Evolutionary conservation across 176 grass and related monocot species (phyloP).

Genomic region (Rhynchospora pubera): DNA sequence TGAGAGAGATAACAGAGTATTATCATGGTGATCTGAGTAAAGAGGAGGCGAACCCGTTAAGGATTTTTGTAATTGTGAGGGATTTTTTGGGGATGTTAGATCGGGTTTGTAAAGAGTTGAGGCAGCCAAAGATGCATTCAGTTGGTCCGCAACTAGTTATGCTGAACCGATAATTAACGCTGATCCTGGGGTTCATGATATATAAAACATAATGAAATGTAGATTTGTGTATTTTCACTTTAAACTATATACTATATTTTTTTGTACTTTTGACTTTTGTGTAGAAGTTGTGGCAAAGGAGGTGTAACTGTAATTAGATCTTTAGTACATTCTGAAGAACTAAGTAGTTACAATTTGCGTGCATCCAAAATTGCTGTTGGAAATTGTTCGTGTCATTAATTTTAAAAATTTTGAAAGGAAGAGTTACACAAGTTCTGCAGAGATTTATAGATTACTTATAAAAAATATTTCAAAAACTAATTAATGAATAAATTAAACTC

Average conservation of each 20-base stretch:
- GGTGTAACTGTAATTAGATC: constrained; percentile 6
- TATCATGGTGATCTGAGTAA: constrained; percentile 85
- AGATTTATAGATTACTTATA: no score
- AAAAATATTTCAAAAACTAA: no score
- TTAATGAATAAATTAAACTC: no score
- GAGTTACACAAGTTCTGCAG: no score
- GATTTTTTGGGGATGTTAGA: constrained; percentile 84
- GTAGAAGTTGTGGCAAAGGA: neutral
- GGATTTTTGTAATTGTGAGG: constrained; percentile 91
- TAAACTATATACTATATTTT: neutral
- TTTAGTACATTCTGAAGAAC: neutral
- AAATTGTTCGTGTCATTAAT: no score
- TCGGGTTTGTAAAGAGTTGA: constrained; percentile 72
- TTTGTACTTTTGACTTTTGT: neutral
- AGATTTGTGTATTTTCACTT: neutral
- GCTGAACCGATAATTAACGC: neutral
- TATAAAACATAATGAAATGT: neutral
- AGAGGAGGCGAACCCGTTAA: constrained; percentile 74
- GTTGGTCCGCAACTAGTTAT: constrained; percentile 30
- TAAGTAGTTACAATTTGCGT: neutral
- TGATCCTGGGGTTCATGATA: neutral
- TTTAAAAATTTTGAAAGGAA: no score
- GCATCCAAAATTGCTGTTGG: neutral
- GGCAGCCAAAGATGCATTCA: constrained; percentile 27
- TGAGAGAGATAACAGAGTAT: constrained; percentile 84